Evolutionary conservation across 2,329 filamentous ascomycete species (phyloP), one percentile per base, ranked within the genome.

Genomic region (Aspergillus tubingensis): DNA sequence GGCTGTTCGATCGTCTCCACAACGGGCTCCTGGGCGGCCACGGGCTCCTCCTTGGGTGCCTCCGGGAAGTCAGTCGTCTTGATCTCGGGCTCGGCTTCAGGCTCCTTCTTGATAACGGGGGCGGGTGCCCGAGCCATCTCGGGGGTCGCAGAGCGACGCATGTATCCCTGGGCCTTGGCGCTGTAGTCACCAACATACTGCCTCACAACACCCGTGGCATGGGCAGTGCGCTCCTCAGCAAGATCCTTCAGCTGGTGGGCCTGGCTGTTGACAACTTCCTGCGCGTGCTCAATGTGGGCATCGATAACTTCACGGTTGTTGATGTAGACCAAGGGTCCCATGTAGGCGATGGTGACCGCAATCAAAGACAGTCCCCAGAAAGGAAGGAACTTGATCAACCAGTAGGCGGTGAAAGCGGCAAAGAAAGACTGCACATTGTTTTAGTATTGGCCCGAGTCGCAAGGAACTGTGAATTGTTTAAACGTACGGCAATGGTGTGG

Each of bases 231-330:
- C 70, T 88, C 82, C 60, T 82, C 83, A 55, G 86, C 85, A 62
- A 88, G 74, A 52, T 85, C 82, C 72, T 83, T 83, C 67, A 88
- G 76, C 70, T 88, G 86, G 59, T 77, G 79, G 32, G 86, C 82
- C 73, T 88, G 86, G 68, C 83, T 76, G 72, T 79, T 82, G 68
- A 86, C 78, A 63, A 87, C 74, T 56, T 82, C 73, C 68, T 82
- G 78, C 47, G 80, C 79, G 67, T 85, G 81, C 67, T 81, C 76
- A 54, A 88, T 77, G 67, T 88, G 85, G 58, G 79, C 77, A 68
- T 89, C 86, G 66, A 89, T 88, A 65, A 85, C 69, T 66, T 88
- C 85, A 70, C 84, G 84, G 81, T 89, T 88, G 78, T 81, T 82
- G 70, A 88, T 81, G 79, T 89, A 89, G 72, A 86, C 68, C 60